phyloP scores from a whole-genome alignment of 495 filamentous ascomycete genomes.

The Aspergillus leporis region DNA sequence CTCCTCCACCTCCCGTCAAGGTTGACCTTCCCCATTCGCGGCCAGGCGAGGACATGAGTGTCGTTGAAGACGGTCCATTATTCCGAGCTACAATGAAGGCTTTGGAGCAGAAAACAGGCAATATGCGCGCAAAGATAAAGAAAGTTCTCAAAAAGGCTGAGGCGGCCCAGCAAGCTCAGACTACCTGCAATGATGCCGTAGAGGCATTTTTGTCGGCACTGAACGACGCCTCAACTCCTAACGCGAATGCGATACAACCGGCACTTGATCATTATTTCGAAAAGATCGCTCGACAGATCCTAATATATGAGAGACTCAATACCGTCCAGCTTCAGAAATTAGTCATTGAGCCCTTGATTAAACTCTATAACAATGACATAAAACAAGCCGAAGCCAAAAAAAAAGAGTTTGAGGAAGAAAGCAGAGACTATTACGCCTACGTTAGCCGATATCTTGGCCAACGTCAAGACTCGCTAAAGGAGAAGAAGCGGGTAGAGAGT shows the following conservation, averaged over 20 bases:
- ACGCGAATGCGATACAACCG: conserved; percentile 92
- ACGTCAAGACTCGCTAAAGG: conserved; percentile 90
- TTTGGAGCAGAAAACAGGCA: conserved; percentile 94
- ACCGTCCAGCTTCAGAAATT: conserved; percentile 81
- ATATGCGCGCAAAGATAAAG: conserved; percentile 90
- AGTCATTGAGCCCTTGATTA: conserved; percentile 90
- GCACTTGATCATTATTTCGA: conserved; percentile 98
- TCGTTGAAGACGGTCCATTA: conserved; percentile 87
- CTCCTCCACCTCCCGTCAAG: conserved; percentile 62
- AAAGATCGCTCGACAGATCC: conserved; percentile 89
- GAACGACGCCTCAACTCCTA: conserved; percentile 82
- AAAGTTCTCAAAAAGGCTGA: conserved; percentile 92
- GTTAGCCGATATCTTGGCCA: conserved; percentile 93
- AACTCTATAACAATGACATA: conserved; percentile 91
- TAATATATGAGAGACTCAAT: conserved; percentile 83
- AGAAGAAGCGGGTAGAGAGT: conserved; percentile 92
- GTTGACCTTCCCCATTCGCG: conserved; percentile 85
- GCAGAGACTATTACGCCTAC: conserved; percentile 95
- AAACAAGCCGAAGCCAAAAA: conserved; percentile 97
- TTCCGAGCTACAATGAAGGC: conserved; percentile 98
- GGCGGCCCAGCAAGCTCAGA: conserved; percentile 76
- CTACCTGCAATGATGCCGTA: conserved; percentile 80
- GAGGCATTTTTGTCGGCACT: conserved; percentile 82
- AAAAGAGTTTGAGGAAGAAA: conserved; percentile 97
- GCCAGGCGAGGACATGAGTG: conserved; percentile 83